These are phyloP conservation scores for Arthrinium phaeospermum DNA, from an alignment of 2,329 filamentous ascomycete genomes.

Conservation along the genomic window DNA sequence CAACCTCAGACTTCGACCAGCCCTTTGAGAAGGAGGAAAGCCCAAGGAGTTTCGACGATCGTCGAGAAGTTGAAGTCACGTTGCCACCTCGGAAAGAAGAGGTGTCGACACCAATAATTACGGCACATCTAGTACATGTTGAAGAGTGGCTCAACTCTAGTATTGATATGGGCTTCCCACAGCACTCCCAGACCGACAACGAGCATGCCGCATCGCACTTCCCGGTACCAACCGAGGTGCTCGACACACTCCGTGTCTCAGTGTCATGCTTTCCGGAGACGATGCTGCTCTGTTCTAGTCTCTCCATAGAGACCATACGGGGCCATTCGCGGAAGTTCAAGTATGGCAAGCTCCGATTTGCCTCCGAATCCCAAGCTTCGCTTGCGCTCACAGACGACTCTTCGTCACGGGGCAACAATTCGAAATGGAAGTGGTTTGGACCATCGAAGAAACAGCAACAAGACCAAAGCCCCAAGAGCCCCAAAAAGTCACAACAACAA, in stretches of 20 bases:
- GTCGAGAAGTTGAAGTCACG: slow-evolving; percentile 1
- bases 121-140: slow-evolving; percentile 28
- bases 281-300: slow-evolving; percentile 60
- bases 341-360: slow-evolving; percentile 37
- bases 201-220: slow-evolving; percentile 44
- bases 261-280: slow-evolving; percentile 64
- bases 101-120: background rate
- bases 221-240: slow-evolving; percentile 57
- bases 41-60: background rate
- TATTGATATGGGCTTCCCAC: slow-evolving; percentile 32
- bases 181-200: slow-evolving; percentile 29
- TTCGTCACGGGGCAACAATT: slow-evolving; percentile 21
- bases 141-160: slow-evolving; percentile 34
- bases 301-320: slow-evolving; percentile 64
- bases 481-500: slow-evolving; percentile 25
- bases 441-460: slow-evolving; percentile 23
- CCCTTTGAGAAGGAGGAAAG: background rate
- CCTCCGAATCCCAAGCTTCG: slow-evolving; percentile 28
- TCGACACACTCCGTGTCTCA: slow-evolving; percentile 60
- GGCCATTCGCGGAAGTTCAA: slow-evolving; percentile 59
- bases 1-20: background rate
- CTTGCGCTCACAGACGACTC: slow-evolving; percentile 17
- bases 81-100: background rate
- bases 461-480: slow-evolving; percentile 21
- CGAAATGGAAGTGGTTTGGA: slow-evolving; percentile 37